phyloP scores from a whole-genome alignment of 108 stramenopile species.

The Nitzschia sp. region DNA sequence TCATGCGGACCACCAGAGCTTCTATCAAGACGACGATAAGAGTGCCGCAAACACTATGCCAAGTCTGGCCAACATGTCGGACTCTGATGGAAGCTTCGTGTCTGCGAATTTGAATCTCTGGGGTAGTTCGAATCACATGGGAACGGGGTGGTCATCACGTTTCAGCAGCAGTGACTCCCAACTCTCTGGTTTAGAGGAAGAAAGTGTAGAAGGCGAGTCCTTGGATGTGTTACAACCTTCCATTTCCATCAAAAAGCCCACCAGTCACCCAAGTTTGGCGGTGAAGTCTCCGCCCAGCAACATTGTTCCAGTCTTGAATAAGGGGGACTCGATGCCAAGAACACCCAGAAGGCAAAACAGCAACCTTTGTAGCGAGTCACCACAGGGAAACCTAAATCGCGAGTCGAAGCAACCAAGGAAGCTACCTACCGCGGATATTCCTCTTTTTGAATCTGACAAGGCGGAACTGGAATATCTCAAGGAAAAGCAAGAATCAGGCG shows the following conservation, averaged over 20 bases:
- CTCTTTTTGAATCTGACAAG: not conserved
- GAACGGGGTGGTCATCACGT: not conserved
- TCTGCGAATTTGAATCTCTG: not conserved
- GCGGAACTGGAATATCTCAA: conserved; percentile 18
- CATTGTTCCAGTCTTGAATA: not conserved
- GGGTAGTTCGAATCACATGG: not conserved
- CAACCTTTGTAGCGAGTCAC: not conserved
- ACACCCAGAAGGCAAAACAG: not conserved
- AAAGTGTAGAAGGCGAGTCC: not conserved
- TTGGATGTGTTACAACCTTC: not conserved
- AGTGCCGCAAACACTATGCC: not conserved
- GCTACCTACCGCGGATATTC: not conserved
- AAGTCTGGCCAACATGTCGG: not conserved
- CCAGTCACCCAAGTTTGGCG: not conserved
- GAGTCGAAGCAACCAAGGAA: too few relatives aligned
- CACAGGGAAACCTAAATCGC: too few relatives aligned
- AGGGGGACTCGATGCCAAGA: not conserved
- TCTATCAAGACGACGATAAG: not conserved
- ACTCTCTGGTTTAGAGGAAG: not conserved
- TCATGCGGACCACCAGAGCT: too few relatives aligned
- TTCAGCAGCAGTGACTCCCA: conserved; percentile 1
- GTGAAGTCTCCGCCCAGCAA: not conserved
- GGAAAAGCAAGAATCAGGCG: conserved; percentile 14
- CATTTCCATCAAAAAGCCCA: not conserved
- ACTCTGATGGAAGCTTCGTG: not conserved